A percentile compares a stretch with the other conserved stretches of the same genome.
phyloP scores from a whole-genome alignment of 148 eudicot genomes.

The Pharnaceum exiguum region DNA sequence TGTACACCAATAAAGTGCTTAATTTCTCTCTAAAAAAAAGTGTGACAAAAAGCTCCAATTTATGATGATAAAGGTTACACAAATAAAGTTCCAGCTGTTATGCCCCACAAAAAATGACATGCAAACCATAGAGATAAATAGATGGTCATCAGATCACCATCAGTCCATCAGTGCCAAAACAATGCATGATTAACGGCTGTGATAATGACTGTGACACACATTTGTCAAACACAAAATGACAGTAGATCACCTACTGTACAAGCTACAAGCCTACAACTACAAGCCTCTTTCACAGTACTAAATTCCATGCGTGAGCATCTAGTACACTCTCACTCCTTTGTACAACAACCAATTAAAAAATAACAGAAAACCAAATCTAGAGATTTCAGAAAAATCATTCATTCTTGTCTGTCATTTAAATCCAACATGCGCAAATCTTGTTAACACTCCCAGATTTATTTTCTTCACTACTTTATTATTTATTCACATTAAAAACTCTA shows the following conservation, averaged over 20 bases:
- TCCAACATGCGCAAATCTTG: constrained; percentile 15
- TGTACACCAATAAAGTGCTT: too few species aligned
- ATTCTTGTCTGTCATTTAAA: neutral
- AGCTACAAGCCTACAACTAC: too few species aligned
- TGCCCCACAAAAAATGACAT: too few species aligned
- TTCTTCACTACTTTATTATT: neutral
- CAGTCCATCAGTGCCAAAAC: neutral
- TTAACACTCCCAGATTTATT: neutral
- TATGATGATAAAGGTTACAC: too few species aligned
- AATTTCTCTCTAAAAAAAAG: too few species aligned
- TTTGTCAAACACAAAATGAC: neutral
- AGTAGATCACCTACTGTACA: neutral
- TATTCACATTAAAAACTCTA: neutral
- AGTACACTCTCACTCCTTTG: constrained; percentile 1
- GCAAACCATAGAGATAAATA: too few species aligned
- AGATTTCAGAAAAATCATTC: neutral
- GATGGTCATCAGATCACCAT: neutral
- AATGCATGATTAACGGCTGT: constrained; percentile 5
- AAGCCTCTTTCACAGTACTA: too few species aligned
- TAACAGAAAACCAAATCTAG: too few species aligned
- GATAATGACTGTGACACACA: constrained; percentile 12
- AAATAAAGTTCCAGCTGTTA: too few species aligned
- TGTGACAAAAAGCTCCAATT: too few species aligned
- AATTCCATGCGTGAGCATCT: constrained; percentile 23
- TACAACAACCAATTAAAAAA: neutral